Evolutionary conservation across 2,329 filamentous ascomycete genomes (phyloP).

Genomic region (Immersiporthe knoxdaviesiana): DNA sequence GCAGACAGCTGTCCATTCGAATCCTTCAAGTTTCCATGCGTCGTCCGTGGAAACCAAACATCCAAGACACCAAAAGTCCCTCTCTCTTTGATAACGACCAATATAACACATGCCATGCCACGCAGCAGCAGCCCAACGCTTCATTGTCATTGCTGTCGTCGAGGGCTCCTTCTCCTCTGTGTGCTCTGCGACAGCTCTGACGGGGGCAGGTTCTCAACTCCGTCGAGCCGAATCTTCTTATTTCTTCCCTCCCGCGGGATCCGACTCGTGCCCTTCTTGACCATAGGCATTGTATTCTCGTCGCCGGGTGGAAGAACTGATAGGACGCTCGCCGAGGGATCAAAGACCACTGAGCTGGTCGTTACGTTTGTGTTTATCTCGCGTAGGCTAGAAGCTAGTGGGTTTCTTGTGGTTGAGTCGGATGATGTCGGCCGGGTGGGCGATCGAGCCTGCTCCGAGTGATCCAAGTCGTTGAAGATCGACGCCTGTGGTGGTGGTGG

Average conservation of each 20-base stretch:
- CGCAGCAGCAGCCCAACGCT: neutral
- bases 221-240: conserved; percentile 45
- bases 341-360: conserved; percentile 44
- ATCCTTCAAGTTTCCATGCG: conserved; percentile 18
- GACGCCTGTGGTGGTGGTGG: conserved; percentile 25
- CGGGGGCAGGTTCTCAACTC: conserved; percentile 56
- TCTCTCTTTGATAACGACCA: neutral
- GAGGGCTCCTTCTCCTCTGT: conserved; percentile 58
- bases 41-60: conserved; percentile 16
- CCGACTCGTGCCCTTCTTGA: conserved; percentile 50
- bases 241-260: conserved; percentile 39
- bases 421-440: conserved; percentile 33
- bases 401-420: conserved; percentile 35
- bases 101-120: neutral
- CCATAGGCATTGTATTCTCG: conserved; percentile 50
- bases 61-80: conserved; percentile 4
- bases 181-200: conserved; percentile 50
- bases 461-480: conserved; percentile 35
- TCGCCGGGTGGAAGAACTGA: conserved; percentile 41
- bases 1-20: neutral
- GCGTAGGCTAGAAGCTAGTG: conserved; percentile 52
- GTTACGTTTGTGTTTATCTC: conserved; percentile 57
- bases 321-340: conserved; percentile 47
- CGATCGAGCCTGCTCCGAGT: conserved; percentile 31
- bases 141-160: conserved; percentile 42